Conservation (phyloP, 2,329 filamentous ascomycete species). For the Xylariomycetidae sp. region DNA sequence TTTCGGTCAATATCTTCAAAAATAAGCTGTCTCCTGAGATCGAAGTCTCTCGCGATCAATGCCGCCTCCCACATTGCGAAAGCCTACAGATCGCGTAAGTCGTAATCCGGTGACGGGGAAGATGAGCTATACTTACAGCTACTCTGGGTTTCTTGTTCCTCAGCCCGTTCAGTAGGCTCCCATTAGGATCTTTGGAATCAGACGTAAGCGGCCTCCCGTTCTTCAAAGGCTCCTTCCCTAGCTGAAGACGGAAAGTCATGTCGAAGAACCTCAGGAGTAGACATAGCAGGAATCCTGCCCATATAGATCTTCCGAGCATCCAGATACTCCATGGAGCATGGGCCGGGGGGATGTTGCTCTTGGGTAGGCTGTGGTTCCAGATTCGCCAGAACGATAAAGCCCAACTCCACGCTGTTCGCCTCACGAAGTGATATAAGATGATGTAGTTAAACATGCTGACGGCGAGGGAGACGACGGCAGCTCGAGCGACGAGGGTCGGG, state of each 20-base stretch:
- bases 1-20: slow-evolving; percentile 83
- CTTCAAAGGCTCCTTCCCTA: slow-evolving; percentile 78
- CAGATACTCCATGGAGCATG: slow-evolving; percentile 54
- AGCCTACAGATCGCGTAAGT: too few relatives aligned
- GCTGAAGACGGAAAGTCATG: slow-evolving; percentile 71
- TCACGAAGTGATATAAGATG: slow-evolving; percentile 60
- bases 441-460: slow-evolving; percentile 41
- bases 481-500: slow-evolving; percentile 21
- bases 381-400: slow-evolving; percentile 66
- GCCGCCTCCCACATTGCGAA: slow-evolving; percentile 92
- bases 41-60: slow-evolving; percentile 70
- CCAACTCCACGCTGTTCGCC: slow-evolving; percentile 62
- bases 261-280: slow-evolving; percentile 76
- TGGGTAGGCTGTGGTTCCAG: slow-evolving; percentile 72
- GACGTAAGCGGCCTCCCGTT: slow-evolving; percentile 77
- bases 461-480: slow-evolving; percentile 27
- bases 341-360: slow-evolving; percentile 59
- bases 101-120: too few relatives aligned
- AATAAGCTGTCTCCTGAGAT: slow-evolving; percentile 72
- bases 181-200: slow-evolving; percentile 87
- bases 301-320: slow-evolving; percentile 51
- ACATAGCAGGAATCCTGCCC: slow-evolving; percentile 62
- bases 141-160: slow-evolving; percentile 77
- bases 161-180: slow-evolving; percentile 78
- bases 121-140: slow-evolving; percentile 45